Conservation (phyloP, 192 early-diverging fungal genomes). For the Entrophospora sp. region DNA sequence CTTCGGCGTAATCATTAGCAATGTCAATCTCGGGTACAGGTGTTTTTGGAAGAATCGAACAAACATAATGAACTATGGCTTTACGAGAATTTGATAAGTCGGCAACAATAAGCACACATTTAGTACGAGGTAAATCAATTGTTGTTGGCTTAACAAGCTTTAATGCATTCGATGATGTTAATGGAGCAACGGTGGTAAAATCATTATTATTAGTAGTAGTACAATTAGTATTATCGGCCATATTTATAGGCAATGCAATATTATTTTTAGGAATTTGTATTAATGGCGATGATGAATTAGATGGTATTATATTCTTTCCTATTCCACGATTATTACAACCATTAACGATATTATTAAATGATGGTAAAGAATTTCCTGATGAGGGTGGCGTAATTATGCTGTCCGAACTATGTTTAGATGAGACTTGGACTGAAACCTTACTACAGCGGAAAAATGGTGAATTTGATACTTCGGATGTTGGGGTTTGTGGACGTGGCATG, state of each 20-base stretch:
- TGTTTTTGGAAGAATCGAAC: conserved; percentile 22
- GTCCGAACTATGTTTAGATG: no score
- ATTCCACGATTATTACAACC: no score
- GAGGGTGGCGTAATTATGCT: no score
- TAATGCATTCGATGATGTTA: not conserved
- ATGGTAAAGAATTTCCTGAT: no score
- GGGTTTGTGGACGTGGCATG: conserved; percentile 34
- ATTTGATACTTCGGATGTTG: conserved; percentile 25
- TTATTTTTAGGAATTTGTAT: not conserved
- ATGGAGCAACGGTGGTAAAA: not conserved
- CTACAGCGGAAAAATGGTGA: not conserved
- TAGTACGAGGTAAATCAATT: conserved; percentile 4
- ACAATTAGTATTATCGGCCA: not conserved
- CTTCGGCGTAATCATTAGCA: conserved; percentile 30
- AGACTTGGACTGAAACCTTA: not conserved
- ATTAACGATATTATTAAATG: no score
- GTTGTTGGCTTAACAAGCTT: not conserved
- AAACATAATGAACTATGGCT: conserved; percentile 33
- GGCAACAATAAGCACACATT: conserved; percentile 32
- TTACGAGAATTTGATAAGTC: conserved; percentile 33
- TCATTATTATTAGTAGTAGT: not conserved
- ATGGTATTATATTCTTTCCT: no score
- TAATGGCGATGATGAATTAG: no score
- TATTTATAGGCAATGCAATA: not conserved
- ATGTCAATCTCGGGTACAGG: conserved; percentile 29